Evolutionary conservation across 2,329 filamentous ascomycete species (phyloP).

Genomic region (Exophiala calicioides): DNA sequence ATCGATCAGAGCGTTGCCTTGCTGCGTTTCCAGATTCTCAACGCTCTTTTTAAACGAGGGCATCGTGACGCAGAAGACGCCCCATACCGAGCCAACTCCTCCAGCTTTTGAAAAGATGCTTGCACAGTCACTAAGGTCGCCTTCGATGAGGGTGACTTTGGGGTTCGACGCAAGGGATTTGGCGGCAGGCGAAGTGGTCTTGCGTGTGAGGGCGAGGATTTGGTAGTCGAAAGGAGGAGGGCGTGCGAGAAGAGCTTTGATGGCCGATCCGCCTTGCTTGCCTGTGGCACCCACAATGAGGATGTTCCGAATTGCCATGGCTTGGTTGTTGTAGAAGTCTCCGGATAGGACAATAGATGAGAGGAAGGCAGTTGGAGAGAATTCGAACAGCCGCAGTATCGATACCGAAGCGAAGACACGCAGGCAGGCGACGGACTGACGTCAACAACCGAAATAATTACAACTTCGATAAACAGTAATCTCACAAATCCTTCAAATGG

Average conservation of each 20-base stretch:
- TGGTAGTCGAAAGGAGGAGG: slow-evolving; percentile 41
- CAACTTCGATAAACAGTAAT: too few species aligned
- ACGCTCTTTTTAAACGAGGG: slow-evolving; percentile 38
- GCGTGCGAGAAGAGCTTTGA: slow-evolving; percentile 36
- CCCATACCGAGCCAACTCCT: slow-evolving; percentile 52
- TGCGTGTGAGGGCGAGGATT: slow-evolving; percentile 53
- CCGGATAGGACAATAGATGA: background rate
- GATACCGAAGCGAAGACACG: too few species aligned
- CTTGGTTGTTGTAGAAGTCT: background rate
- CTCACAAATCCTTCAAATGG: too few species aligned
- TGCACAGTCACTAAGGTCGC: slow-evolving; percentile 56
- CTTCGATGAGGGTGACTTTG: slow-evolving; percentile 58
- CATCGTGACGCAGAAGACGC: slow-evolving; percentile 64
- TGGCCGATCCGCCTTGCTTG: slow-evolving; percentile 43
- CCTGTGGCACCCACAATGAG: slow-evolving; percentile 45
- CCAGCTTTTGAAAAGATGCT: slow-evolving; percentile 53
- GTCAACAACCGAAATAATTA: too few species aligned
- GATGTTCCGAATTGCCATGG: slow-evolving; percentile 29
- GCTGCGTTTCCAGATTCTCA: slow-evolving; percentile 47
- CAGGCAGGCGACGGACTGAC: too few species aligned
- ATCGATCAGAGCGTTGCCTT: slow-evolving; percentile 62
- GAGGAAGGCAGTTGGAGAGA: background rate
- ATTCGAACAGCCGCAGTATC: too few species aligned
- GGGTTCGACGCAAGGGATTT: slow-evolving; percentile 45
- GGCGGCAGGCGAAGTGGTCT: slow-evolving; percentile 53